Evolutionary conservation across 2,329 filamentous ascomycete genomes (phyloP), one percentile per base, ranked within the genome.

Genomic region (Clonostachys solani): DNA sequence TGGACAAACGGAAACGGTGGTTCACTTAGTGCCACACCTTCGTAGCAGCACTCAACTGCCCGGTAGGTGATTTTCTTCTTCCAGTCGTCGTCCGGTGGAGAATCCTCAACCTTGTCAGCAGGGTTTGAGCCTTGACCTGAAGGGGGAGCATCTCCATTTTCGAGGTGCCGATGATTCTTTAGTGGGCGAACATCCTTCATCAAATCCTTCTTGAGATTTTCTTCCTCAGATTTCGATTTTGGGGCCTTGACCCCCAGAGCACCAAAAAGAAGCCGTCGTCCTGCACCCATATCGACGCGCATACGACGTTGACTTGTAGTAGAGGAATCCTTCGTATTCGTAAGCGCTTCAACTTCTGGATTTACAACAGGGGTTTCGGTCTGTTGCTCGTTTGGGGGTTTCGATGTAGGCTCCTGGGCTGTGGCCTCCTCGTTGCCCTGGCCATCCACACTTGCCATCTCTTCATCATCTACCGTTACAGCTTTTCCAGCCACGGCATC

Each of bases 1-100:
- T 96, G 91, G 15, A 87, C 74, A 63, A 96, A 96, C 0, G 92
- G 92, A 59, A 95, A 96, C 0, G 92, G 89, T 0, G 92, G 92
- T 34, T 88, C 78, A 46, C 80, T 87, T 42, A 95, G 72, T 33
- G 78, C 69, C 37, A 89, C 69, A 6, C 75, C 78, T 33, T 87
- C 78, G n/a, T 87, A 77, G 51, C 83, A 81, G 65, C 92, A 96
- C 63, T 97, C 92, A 1, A 95, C 88, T 18, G 89, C 92, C 19
- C 80, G 78, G 50, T 95, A 82, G 12, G 72, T 77, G 50, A 96
- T 84, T 54, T 83, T 89, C 5, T 80, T 70, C 54, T 81, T 81
- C 92, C 92, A 96, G 18, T 80, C 75, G 12, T 54, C 43, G 9
- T 15, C 42, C 15, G 8, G 35, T n/a, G 36, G 36, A 16, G 29